Evolutionary conservation across 2,329 filamentous ascomycete genomes (phyloP), one percentile per base, ranked within the genome.

Genomic region (Plenodomus biglobosus): DNA sequence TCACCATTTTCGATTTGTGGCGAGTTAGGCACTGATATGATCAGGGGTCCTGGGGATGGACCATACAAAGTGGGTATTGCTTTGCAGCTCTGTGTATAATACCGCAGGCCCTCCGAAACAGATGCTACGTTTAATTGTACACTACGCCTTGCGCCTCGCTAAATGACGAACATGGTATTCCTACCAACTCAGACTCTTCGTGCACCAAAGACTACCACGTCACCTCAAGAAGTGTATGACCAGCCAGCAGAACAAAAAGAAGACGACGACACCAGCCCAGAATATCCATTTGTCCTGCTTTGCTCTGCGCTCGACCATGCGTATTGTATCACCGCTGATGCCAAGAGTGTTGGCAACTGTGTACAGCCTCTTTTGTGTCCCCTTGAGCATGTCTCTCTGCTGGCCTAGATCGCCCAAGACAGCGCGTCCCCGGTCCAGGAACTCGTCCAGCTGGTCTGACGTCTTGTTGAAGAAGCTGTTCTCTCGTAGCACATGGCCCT

Each of bases 241-340:
- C 56, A 94, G 75, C 85, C 90, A 97, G 73, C 92, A 96, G 69
- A 99, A 99, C 32, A 82, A 68, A 64, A 97, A 88, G 72, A 99
- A 99, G 30, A 94, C 73, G 4, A 95, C 73, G 2, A 92, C 90
- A 0, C 94, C 91, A 0, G 78, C 87, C 80, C 88, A 88, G 71
- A 99, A 99, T 30, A 99, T 95, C 91, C 92, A 97, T 75, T 96
- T 97, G 71, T 99, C 94, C 77, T 97, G 88, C 71, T 85, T 88
- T 42, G 94, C 91, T 54, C 94, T 80, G 60, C 94, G 77, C 75
- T 97, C 92, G 36, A 99, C 87, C 90, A 94, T 97, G 39, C 94
- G 85, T 57, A 99, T 99, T 1, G 94, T 99, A 70, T 97, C 92
- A 17, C 92, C 92, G 65, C 88, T 95, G 50, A 99, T 83, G 0